Evolutionary conservation across 164 flowering plant genomes (phyloP).

Genomic region (Stephania japonica): DNA sequence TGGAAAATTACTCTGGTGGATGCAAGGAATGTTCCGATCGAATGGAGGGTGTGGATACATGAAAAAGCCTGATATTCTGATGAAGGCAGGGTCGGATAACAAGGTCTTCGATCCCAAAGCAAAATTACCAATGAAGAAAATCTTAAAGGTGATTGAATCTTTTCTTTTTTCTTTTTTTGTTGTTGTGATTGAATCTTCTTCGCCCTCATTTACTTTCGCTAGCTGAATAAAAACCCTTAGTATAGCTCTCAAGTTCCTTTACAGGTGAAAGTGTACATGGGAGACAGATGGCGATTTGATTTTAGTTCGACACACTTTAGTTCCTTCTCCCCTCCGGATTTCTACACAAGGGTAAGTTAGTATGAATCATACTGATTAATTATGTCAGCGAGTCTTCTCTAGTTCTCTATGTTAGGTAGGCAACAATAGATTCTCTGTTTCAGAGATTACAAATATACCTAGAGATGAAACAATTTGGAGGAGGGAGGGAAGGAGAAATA

Average conservation of each 20-base stretch:
- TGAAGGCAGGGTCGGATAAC: not conserved
- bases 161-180: too few relatives aligned
- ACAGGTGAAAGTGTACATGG: not conserved
- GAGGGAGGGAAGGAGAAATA: not conserved
- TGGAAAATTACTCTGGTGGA: slow-evolving; percentile 4
- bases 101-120: not conserved
- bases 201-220: not conserved
- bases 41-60: slow-evolving; percentile 11
- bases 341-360: not conserved
- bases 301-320: not conserved
- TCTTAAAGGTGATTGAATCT: too few relatives aligned
- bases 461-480: too few relatives aligned
- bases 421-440: not conserved
- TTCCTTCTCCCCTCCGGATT: not conserved
- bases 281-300: not conserved
- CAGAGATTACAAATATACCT: too few relatives aligned
- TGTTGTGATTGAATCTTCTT: not conserved
- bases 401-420: not conserved
- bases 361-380: not conserved
- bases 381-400: too few relatives aligned
- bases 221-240: not conserved
- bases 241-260: not conserved
- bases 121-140: slow-evolving; percentile 6
- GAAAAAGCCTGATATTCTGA: slow-evolving; percentile 9
- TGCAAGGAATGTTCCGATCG: slow-evolving; percentile 11